Conservation (phyloP, 75 land plant genomes). For the Ceratopteris richardii region DNA sequence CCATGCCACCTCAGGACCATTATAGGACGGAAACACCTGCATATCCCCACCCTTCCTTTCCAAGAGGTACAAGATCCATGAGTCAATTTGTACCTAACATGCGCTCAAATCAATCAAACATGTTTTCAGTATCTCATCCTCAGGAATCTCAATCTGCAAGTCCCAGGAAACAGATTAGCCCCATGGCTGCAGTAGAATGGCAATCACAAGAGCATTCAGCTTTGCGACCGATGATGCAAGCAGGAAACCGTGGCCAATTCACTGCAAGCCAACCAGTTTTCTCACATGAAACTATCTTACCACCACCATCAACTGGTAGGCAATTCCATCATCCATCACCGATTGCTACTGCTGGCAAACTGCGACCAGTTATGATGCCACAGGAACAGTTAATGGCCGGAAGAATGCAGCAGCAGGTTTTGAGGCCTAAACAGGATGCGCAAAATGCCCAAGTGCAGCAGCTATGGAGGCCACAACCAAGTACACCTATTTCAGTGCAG, state of each 20-base stretch:
- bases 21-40: neutral
- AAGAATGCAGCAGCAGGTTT: neutral
- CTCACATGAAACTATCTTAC: neutral
- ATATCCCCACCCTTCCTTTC: neutral
- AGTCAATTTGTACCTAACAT: neutral
- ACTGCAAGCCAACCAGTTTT: neutral
- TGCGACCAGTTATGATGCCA: neutral
- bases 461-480: neutral
- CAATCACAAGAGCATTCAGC: too few species aligned
- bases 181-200: too few species aligned
- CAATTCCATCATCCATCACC: neutral
- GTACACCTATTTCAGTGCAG: neutral
- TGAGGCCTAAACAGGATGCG: neutral
- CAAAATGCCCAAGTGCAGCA: neutral
- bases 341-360: neutral
- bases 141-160: neutral
- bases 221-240: neutral
- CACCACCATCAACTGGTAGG: neutral
- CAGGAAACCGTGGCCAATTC: too few species aligned
- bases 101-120: neutral
- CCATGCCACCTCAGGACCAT: neutral
- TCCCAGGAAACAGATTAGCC: neutral
- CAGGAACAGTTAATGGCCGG: neutral
- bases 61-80: neutral
- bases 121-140: neutral